Evolutionary conservation across 768 basidiomycete genomes (phyloP).

Genomic region (Leccinum imitatum): DNA sequence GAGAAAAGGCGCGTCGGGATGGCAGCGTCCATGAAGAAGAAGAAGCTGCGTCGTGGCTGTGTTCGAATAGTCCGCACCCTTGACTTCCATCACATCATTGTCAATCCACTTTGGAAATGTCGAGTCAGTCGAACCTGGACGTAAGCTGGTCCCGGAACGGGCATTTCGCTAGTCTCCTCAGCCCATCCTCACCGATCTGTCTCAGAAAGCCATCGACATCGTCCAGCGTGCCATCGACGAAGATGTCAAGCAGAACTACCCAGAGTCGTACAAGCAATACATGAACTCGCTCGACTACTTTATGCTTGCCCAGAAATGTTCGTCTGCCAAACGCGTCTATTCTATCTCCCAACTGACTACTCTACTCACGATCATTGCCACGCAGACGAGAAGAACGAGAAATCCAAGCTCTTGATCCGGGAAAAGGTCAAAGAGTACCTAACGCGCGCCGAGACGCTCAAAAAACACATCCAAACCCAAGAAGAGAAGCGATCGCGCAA

Average conservation of each 20-base stretch:
- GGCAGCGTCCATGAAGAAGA: not conserved
- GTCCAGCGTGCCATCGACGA: slow-evolving; percentile 92
- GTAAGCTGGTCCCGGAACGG: slow-evolving; percentile 30
- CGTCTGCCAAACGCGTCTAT: not conserved
- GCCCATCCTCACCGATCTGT: slow-evolving; percentile 21
- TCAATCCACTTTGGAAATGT: slow-evolving; percentile 32
- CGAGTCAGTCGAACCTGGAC: slow-evolving; percentile 47
- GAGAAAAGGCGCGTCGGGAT: slow-evolving; percentile 54
- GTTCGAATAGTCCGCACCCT: not conserved
- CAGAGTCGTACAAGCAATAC: slow-evolving; percentile 92
- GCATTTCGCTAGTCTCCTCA: not conserved
- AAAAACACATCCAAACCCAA: slow-evolving; percentile 68
- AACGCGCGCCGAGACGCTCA: slow-evolving; percentile 85
- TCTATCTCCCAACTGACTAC: not conserved
- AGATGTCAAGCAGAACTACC: slow-evolving; percentile 90
- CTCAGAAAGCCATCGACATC: slow-evolving; percentile 80
- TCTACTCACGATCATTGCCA: slow-evolving; percentile 6
- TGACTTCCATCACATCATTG: not conserved
- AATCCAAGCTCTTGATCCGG: slow-evolving; percentile 81
- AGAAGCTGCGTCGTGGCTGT: slow-evolving; percentile 17
- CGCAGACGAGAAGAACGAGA: slow-evolving; percentile 86
- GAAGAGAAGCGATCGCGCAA: slow-evolving; percentile 57
- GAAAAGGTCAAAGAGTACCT: slow-evolving; percentile 91
- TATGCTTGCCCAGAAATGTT: slow-evolving; percentile 95
- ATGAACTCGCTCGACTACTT: slow-evolving; percentile 97